Conservation (phyloP, 768 basidiomycete genomes). For the Tephrocybe sp. region DNA sequence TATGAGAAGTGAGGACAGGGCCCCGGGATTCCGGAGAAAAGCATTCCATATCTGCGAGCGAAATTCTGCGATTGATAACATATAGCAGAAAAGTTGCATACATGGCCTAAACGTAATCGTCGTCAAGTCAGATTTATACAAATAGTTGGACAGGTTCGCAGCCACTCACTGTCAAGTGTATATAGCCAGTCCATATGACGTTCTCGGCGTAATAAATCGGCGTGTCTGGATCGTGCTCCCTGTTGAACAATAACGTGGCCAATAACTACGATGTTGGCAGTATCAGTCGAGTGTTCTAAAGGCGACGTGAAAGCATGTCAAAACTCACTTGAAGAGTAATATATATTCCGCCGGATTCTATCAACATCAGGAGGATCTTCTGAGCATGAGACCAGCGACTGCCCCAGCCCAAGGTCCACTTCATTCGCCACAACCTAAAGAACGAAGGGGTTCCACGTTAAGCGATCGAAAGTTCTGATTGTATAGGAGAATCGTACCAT, state of each 20-base stretch:
- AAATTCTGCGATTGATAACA: constrained; percentile 3
- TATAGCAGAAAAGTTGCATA: constrained; percentile 3
- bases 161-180: constrained; percentile 2
- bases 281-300: neutral
- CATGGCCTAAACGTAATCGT: neutral
- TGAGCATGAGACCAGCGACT: constrained; percentile 10
- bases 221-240: constrained; percentile 2
- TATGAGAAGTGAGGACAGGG: neutral
- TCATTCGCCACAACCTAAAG: neutral
- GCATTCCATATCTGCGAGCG: constrained; percentile 7
- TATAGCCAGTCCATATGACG: constrained; percentile 2
- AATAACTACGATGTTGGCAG: neutral
- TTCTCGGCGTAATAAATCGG: neutral
- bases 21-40: neutral
- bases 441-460: neutral
- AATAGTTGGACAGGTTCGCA: neutral
- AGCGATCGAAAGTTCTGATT: neutral
- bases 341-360: constrained; percentile 8
- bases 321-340: neutral
- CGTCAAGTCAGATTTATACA: no score
- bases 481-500: neutral
- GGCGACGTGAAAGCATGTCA: neutral
- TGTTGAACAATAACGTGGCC: constrained; percentile 3
- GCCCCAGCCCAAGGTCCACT: neutral
- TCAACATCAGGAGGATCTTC: constrained; percentile 2